These are phyloP conservation scores for Fusarium oxysporum DNA, from an alignment of 2,329 filamentous ascomycete species.

Conservation along the genomic window DNA sequence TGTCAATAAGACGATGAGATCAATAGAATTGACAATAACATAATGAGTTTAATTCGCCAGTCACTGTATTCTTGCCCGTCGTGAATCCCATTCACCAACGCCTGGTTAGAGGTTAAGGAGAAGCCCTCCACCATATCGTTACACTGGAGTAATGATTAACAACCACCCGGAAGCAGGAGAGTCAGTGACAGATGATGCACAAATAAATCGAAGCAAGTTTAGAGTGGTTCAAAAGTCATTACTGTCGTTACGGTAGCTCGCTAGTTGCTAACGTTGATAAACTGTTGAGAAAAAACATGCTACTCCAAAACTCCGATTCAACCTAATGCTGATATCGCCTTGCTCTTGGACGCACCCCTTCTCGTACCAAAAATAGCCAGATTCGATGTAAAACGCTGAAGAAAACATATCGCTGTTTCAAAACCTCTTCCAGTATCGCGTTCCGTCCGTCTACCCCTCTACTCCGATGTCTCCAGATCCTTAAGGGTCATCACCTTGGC, in stretches of 20 bases:
- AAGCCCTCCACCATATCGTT: not conserved
- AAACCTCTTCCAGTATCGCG: not conserved
- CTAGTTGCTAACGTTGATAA: conserved; percentile 5
- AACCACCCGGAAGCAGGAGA: not conserved
- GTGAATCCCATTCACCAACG: not conserved
- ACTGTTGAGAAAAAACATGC: conserved; percentile 8
- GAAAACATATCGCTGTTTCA: not conserved
- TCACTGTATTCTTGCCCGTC: not conserved
- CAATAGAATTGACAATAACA: not conserved
- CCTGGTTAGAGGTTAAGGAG: not conserved
- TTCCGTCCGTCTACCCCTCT: conserved; percentile 2
- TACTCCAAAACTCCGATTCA: conserved; percentile 38
- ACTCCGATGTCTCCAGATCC: conserved; percentile 48
- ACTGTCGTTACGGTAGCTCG: conserved; percentile 21
- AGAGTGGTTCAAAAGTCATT: conserved; percentile 20
- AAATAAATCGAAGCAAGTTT: not conserved
- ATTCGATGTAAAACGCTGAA: not conserved
- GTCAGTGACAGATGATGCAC: not conserved
- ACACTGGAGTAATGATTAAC: not conserved
- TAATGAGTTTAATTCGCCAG: not conserved
- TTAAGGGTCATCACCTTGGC: conserved; percentile 50
- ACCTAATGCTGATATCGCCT: conserved; percentile 27
- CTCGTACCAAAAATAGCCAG: not conserved
- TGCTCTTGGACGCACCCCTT: conserved; percentile 18
- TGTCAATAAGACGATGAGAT: not conserved